Evolutionary conservation across 2,329 filamentous ascomycete species (phyloP), one percentile per base, ranked within the genome.

Genomic region (Colletotrichum simmondsii): DNA sequence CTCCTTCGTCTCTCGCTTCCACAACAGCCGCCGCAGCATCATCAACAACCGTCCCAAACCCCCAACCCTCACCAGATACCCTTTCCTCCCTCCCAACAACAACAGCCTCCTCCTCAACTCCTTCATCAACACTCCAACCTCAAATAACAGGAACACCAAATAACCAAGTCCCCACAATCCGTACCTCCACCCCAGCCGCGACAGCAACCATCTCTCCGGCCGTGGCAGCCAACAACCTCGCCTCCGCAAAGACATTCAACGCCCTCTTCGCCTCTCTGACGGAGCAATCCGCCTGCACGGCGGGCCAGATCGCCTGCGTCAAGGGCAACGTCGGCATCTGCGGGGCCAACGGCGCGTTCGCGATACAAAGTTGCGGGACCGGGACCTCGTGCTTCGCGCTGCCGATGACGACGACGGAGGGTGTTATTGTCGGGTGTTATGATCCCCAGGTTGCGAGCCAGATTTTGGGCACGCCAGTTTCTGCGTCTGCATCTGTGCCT

Each of bases 251-350:
- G 53, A 70, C 79, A 3, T 85, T 87, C 76, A 91, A 92, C 78
- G 74, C 80, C 11, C 74, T 86, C 28, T 90, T 88, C 73, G 81
- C 82, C 30, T 78, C 75, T 1, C 79, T 89, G 42, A 86, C 84
- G 1, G 80, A 83, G 6, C 75, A 85, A 24, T 86, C 87, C 3
- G 82, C 86, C 63, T 92, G 90, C 77, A 77, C 76, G 0, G 65
- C 77, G 1, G 82, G 81, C 30, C 86, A 90, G 70, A 82, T 84
- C 3, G 89, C 89, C 5, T 92, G 90, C 66, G 85, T 91, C 57
- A 78, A 82, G 16, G 87, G 88, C 26, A 83, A 85, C 62, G 76
- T 87, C 5, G 88, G 83, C n/a, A 78, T 78, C 16, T 92, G 90
- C 76, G 79, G 80, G 32, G 68, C 75, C 26, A 72, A 74, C 12